Base-by-base conservation (phyloP, 2,329 filamentous ascomycete species). In the Neofusicoccum cordaticola region DNA sequence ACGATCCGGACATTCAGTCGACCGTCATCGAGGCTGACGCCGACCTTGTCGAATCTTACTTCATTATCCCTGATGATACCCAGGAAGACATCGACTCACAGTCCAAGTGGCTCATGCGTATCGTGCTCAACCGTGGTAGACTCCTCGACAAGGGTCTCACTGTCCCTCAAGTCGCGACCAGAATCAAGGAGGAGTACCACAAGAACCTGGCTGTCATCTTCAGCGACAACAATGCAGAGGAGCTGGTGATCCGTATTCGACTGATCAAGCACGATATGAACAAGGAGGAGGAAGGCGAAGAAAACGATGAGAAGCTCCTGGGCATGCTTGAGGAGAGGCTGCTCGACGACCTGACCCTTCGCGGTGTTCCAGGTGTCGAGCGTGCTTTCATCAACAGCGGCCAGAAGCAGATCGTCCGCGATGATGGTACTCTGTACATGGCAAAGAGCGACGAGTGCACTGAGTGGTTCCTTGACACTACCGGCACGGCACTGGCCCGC, bases 21-120 rank as follows among this genome's bases (percentile, higher is more conserved):
- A 99, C 96, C 0, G 90, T 88, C 69, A 96, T 99, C 71, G 85
- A 90, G 41, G 91, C 91, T 64, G 95, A 99, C 82, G 80, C 86
- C 66, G 95, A 98, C 73, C 96, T 98, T 86, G 91, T 99, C 6
- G 93, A 97, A 70, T 96, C 94, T 0, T 97, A 97, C 83, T 98
- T 94, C 80, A 88, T 98, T 75, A 91, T 98, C 74, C 92, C 92
- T 0, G 93, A 96, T 69, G 92, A 96, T 64, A 88, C 91, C 47
- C 86, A 86, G 66, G 83, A 85, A 50, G 84, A 87, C 65, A 71
- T 75, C 31, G 81, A 83, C 57, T 78, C 78, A 41, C 94, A 98
- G 78, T 98, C 95, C 8, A 91, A 93, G 76, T 99, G 96, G 96
- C 81, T 99, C 66, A 86, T 99, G 56, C 93, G 95, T 82, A 91